Base-by-base conservation (phyloP, 2,329 filamentous ascomycete species). In the Ustulina deusta region DNA sequence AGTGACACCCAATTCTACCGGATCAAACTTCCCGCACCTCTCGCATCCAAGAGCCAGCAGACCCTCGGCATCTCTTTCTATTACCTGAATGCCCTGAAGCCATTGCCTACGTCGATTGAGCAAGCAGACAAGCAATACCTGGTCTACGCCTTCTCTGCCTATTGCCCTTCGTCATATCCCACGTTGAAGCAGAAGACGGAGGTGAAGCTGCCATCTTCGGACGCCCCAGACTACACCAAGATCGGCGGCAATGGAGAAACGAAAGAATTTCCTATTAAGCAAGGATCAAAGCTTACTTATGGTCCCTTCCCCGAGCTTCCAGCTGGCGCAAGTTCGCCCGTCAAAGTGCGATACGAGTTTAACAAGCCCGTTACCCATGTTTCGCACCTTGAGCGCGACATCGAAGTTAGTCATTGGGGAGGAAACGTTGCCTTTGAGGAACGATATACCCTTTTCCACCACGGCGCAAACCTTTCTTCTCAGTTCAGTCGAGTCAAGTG, bases 391-490 rank as follows among this genome's bases (percentile, higher is more conserved):
- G 93, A 98, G 81, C 91, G 96, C 68, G 94, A 98, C 76, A 84
- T 99, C 70, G 96, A 99, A 80, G 91, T 99, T 74, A 97, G 93
- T 78, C 96, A 98, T 81, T 99, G 96, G 96, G 96, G 96, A 73
- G 96, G 96, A 70, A 99, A 99, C 78, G 82, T 98, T 61, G 96
- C 96, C 1, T 93, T 94, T 57, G 96, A 99, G 82, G 96, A 99
- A 83, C 89, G 93, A 65, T 97, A 97, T 82, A 93, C 91, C 80
- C 86, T 98, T 73, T 88, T 89, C 75, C 95, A 99, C 84, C 89
- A 91, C 71, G 96, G 92, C 71, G 97, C 96, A 57, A 91, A 92
- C 79, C 85, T 95, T 57, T 86, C 87, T 38, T 84, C 85, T 65
- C 88, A 91, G 40, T 95, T 96, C 82, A 91, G 89, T 75, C 89